Percentiles rank a stretch among this genome's conserved stretches.
phyloP scores from a whole-genome alignment of 345 rosid genomes.

The Rhizophora apiculata region DNA sequence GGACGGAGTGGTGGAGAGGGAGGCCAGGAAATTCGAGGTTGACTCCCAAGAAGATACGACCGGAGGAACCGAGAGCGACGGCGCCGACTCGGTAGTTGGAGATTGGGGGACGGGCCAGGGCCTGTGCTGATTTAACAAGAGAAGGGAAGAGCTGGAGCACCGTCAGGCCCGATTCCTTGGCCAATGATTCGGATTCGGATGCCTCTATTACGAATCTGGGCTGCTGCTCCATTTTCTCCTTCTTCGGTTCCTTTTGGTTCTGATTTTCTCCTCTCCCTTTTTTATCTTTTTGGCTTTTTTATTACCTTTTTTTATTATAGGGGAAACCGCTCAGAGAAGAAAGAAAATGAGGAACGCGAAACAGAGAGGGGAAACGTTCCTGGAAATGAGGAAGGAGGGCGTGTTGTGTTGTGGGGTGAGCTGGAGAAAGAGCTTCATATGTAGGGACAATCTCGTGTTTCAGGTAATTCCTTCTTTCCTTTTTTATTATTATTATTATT shows the following conservation, averaged over 20 bases:
- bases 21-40: constrained; percentile 89
- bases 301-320: no score
- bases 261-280: no score
- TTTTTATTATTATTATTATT: no score
- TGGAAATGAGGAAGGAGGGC: constrained; percentile 2
- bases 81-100: constrained; percentile 78
- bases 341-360: no score
- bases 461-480: no score
- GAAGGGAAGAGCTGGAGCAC: constrained; percentile 61
- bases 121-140: constrained; percentile 56
- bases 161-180: constrained; percentile 45
- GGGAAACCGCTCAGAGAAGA: background rate
- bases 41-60: constrained; percentile 81
- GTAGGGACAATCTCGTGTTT: no score
- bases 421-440: no score
- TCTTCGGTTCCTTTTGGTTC: no score
- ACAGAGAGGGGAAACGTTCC: background rate
- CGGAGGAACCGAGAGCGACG: constrained; percentile 81
- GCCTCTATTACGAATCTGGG: constrained; percentile 58
- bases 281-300: no score
- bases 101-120: constrained; percentile 78
- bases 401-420: no score
- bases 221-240: constrained; percentile 14
- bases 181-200: constrained; percentile 64
- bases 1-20: constrained; percentile 86